These are phyloP conservation scores for Sporothrix luriei DNA, from an alignment of 2,329 filamentous ascomycete species.

Conservation along the genomic window DNA sequence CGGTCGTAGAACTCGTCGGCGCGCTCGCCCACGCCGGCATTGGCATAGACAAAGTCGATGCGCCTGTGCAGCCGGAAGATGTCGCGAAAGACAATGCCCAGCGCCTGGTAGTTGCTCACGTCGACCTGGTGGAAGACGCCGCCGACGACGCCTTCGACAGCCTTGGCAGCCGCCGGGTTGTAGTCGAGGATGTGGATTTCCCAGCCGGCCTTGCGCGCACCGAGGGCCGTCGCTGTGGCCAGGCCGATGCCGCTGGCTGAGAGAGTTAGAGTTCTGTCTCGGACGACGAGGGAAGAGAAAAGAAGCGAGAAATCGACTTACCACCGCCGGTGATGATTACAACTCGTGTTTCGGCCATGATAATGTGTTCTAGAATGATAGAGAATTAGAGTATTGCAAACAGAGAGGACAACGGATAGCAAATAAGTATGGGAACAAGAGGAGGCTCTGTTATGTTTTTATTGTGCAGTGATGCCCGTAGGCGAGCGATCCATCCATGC, in stretches of 20 bases:
- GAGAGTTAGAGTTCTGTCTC: too few relatives aligned
- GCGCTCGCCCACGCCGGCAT: slow-evolving; percentile 29
- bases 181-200: slow-evolving; percentile 31
- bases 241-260: slow-evolving; percentile 38
- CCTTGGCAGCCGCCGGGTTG: slow-evolving; percentile 27
- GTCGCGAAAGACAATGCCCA: slow-evolving; percentile 24
- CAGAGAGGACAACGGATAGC: not conserved
- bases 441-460: not conserved
- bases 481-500: not conserved
- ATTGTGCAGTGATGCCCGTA: not conserved
- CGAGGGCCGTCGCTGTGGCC: slow-evolving; percentile 36
- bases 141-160: slow-evolving; percentile 11
- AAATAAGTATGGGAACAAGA: not conserved
- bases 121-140: slow-evolving; percentile 31
- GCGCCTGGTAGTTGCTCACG: slow-evolving; percentile 28
- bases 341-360: slow-evolving; percentile 19
- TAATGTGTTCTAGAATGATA: not conserved
- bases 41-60: slow-evolving; percentile 32
- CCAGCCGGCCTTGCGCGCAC: slow-evolving; percentile 30
- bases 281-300: not conserved
- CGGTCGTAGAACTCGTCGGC: slow-evolving; percentile 26
- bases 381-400: not conserved
- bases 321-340: slow-evolving; percentile 29
- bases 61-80: slow-evolving; percentile 22
- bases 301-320: not conserved